phyloP scores from a whole-genome alignment of 805 yeast genomes.

The Cyberlindnera amylophila region DNA sequence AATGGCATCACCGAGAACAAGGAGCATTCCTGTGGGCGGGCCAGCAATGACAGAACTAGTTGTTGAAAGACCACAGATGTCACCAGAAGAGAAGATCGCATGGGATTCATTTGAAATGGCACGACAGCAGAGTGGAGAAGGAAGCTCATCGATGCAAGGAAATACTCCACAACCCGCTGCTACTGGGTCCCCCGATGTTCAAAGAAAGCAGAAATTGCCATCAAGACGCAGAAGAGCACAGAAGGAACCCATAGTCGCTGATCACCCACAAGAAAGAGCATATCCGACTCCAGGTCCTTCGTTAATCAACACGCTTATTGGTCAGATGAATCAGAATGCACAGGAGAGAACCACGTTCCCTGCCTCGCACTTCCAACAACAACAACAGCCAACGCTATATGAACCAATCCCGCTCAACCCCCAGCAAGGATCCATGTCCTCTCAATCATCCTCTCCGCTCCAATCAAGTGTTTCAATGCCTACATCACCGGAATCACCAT shows the following conservation, averaged over 20 bases:
- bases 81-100: constrained; percentile 22
- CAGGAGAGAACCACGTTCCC: background rate
- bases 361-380: constrained; percentile 1
- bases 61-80: constrained; percentile 11
- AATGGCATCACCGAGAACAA: constrained; percentile 6
- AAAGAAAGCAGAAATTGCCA: constrained; percentile 21
- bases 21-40: background rate
- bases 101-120: constrained; percentile 26
- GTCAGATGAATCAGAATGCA: constrained; percentile 18
- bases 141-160: background rate
- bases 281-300: constrained; percentile 10
- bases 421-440: constrained; percentile 1
- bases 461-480: constrained; percentile 11
- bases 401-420: constrained; percentile 1
- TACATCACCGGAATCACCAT: constrained; percentile 14
- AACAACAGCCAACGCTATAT: background rate
- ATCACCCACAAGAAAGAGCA: background rate
- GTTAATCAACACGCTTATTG: constrained; percentile 17
- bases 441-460: constrained; percentile 9
- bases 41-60: constrained; percentile 10
- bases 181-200: background rate
- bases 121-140: constrained; percentile 5
- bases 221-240: constrained; percentile 13
- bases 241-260: background rate
- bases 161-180: background rate